Percentiles rank a stretch among this genome's conserved stretches.
These are phyloP conservation scores for Lachancea quebecensis DNA, from an alignment of 805 yeast genomes.

Conservation along the genomic window DNA sequence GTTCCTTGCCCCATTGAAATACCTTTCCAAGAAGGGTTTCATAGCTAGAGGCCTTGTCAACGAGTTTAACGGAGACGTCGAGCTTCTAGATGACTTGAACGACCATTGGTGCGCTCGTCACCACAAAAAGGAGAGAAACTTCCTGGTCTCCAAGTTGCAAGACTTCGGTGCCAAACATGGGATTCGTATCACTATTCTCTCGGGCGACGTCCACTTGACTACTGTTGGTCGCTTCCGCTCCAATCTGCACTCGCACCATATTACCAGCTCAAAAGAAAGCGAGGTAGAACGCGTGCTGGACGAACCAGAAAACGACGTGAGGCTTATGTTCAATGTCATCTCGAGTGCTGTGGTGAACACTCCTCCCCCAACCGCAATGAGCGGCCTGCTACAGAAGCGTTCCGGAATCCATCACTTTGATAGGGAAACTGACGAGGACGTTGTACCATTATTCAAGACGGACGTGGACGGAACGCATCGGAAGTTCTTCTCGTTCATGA, in stretches of 20 bases:
- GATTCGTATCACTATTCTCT: constrained; percentile 72
- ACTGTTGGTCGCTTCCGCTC: constrained; percentile 73
- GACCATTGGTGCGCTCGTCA: constrained; percentile 94
- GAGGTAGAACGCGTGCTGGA: constrained; percentile 36
- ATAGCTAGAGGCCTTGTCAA: constrained; percentile 70
- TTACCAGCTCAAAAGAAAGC: constrained; percentile 31
- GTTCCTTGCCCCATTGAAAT: constrained; percentile 57
- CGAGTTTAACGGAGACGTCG: constrained; percentile 88
- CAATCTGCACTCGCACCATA: constrained; percentile 40
- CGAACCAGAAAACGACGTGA: constrained; percentile 61
- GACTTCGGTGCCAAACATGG: constrained; percentile 58
- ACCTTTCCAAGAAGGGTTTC: constrained; percentile 53
- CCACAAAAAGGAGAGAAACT: constrained; percentile 82
- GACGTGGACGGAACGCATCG: constrained; percentile 53
- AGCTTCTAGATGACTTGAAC: constrained; percentile 83
- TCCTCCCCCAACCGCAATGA: constrained; percentile 90
- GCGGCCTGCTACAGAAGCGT: constrained; percentile 60
- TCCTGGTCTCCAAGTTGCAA: constrained; percentile 52
- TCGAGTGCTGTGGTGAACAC: constrained; percentile 88
- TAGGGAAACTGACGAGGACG: constrained; percentile 64
- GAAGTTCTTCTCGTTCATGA: constrained; percentile 41
- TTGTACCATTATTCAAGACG: constrained; percentile 59
- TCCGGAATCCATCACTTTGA: constrained; percentile 64
- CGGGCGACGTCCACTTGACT: constrained; percentile 92
- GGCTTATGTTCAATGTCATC: constrained; percentile 74